These are phyloP conservation scores for Paragyromitra xinjiangensis DNA, from an alignment of 495 filamentous ascomycete genomes.

Conservation along the genomic window DNA sequence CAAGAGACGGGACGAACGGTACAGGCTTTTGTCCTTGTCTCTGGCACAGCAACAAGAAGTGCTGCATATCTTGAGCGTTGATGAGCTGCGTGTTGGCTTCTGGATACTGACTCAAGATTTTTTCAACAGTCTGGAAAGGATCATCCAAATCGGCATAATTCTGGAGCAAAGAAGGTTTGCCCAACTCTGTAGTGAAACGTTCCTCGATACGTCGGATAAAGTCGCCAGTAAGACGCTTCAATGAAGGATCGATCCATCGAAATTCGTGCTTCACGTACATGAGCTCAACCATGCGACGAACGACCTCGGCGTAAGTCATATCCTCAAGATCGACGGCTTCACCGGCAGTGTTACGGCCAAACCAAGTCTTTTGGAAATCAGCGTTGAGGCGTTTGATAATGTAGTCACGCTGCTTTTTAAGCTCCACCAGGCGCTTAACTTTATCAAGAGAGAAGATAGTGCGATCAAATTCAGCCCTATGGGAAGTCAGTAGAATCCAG, in stretches of 20 bases:
- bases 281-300: slow-evolving; percentile 91
- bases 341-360: slow-evolving; percentile 84
- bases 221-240: slow-evolving; percentile 82
- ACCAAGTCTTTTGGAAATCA: slow-evolving; percentile 99
- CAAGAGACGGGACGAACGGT: slow-evolving; percentile 90
- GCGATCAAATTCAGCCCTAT: slow-evolving; percentile 86
- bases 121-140: slow-evolving; percentile 78
- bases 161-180: slow-evolving; percentile 79
- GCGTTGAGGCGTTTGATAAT: slow-evolving; percentile 98
- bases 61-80: slow-evolving; percentile 95
- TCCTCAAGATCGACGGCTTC: slow-evolving; percentile 93
- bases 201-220: slow-evolving; percentile 97
- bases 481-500: slow-evolving; percentile 16
- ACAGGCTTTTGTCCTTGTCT: slow-evolving; percentile 94
- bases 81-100: slow-evolving; percentile 89
- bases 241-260: slow-evolving; percentile 91
- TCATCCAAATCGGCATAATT: slow-evolving; percentile 86
- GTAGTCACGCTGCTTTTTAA: slow-evolving; percentile 90
- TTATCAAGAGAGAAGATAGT: slow-evolving; percentile 97
- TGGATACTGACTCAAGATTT: slow-evolving; percentile 81
- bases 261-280: slow-evolving; percentile 95
- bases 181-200: slow-evolving; percentile 76
- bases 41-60: slow-evolving; percentile 93
- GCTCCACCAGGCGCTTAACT: slow-evolving; percentile 87
- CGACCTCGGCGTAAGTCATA: slow-evolving; percentile 95